phyloP scores from a whole-genome alignment of 495 filamentous ascomycete species.

The Penicillium paxilli region DNA sequence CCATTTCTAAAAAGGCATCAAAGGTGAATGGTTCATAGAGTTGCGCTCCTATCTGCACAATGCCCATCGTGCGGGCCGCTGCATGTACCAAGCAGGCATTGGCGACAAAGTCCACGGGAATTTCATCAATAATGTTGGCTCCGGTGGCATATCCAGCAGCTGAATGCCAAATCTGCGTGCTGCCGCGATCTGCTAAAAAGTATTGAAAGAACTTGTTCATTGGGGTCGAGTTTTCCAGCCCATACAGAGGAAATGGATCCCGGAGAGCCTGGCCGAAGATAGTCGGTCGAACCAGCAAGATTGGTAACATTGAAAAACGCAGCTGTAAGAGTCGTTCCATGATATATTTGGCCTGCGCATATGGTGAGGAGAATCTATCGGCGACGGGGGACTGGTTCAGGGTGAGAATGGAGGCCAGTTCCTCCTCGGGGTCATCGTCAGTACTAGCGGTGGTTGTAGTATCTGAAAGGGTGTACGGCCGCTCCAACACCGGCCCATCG shows the following conservation, averaged over 20 bases:
- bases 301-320: conserved; percentile 30
- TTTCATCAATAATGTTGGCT: conserved; percentile 38
- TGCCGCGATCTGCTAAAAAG: conserved; percentile 26
- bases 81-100: conserved; percentile 41
- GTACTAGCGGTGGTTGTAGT: background rate
- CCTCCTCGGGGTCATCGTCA: conserved; percentile 33
- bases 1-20: conserved; percentile 27
- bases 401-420: conserved; percentile 28
- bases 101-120: conserved; percentile 42
- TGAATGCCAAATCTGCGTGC: conserved; percentile 35
- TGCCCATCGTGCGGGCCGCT: conserved; percentile 32
- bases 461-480: conserved; percentile 24
- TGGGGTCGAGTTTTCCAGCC: conserved; percentile 34
- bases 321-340: conserved; percentile 37
- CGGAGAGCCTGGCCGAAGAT: conserved; percentile 41
- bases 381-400: conserved; percentile 19
- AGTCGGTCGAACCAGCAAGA: conserved; percentile 40
- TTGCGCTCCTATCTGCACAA: conserved; percentile 34
- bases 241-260: conserved; percentile 39
- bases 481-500: conserved; percentile 34
- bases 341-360: conserved; percentile 40
- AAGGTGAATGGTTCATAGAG: conserved; percentile 32
- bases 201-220: conserved; percentile 36
- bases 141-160: conserved; percentile 31
- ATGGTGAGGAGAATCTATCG: conserved; percentile 32